Percentiles rank a stretch among this genome's conserved stretches.
phyloP scores from a whole-genome alignment of 495 filamentous ascomycete genomes.

The Corynascus novoguineensis region DNA sequence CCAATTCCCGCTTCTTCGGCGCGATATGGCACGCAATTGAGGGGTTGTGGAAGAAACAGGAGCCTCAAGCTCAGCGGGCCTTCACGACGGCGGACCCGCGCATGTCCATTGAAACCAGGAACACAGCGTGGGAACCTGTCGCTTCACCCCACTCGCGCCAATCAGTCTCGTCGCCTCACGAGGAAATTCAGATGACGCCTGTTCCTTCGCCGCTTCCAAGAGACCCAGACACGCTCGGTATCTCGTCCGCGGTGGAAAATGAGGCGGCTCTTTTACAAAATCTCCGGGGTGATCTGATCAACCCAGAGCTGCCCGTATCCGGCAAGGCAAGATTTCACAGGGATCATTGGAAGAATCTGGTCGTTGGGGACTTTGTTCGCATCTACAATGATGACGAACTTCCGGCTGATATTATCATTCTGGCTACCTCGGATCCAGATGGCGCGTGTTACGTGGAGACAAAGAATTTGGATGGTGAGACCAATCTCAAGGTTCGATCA shows the following conservation, averaged over 20 bases:
- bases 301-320: slow-evolving; percentile 35
- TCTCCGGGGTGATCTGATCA: slow-evolving; percentile 45
- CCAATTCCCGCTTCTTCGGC: slow-evolving; percentile 60
- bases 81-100: slow-evolving; percentile 42
- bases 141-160: slow-evolving; percentile 51
- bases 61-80: slow-evolving; percentile 32
- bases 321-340: slow-evolving; percentile 72
- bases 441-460: slow-evolving; percentile 97
- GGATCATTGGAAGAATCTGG: slow-evolving; percentile 91
- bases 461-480: slow-evolving; percentile 96
- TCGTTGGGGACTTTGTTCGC: slow-evolving; percentile 94
- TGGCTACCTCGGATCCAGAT: slow-evolving; percentile 93
- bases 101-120: slow-evolving; percentile 58
- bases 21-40: slow-evolving; percentile 46
- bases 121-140: slow-evolving; percentile 54
- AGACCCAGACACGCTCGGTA: slow-evolving; percentile 18
- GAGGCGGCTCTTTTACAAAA: slow-evolving; percentile 47
- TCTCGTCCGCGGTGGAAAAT: slow-evolving; percentile 43
- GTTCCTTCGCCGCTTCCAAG: slow-evolving; percentile 74
- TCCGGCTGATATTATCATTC: slow-evolving; percentile 87
- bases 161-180: slow-evolving; percentile 51
- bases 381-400: slow-evolving; percentile 95
- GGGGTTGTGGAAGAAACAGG: slow-evolving; percentile 42
- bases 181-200: slow-evolving; percentile 88
- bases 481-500: slow-evolving; percentile 92